Conservation (phyloP, 305 asterid species). For the Euphrasia arctica region DNA sequence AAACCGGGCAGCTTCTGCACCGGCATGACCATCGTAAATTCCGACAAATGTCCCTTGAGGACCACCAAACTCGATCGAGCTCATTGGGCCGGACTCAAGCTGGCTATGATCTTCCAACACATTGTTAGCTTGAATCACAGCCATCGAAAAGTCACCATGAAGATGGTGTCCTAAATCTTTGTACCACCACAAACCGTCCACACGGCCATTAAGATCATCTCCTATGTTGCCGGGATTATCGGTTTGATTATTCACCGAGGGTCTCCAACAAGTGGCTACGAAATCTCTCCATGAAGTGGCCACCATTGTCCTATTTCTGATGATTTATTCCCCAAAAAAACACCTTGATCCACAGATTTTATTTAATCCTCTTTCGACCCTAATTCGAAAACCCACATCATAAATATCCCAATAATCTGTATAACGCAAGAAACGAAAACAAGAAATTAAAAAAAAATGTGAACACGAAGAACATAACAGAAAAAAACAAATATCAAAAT, state of each 20-base stretch:
- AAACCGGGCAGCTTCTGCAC: constrained; percentile 62
- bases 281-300: constrained; percentile 48
- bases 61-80: constrained; percentile 47
- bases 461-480: constrained; percentile 3
- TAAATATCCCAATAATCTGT: constrained; percentile 33
- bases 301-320: constrained; percentile 47
- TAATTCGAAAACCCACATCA: constrained; percentile 29
- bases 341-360: constrained; percentile 25
- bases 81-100: constrained; percentile 64
- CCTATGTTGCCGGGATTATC: constrained; percentile 38
- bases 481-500: constrained; percentile 9
- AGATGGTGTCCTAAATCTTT: constrained; percentile 57
- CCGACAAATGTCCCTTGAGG: constrained; percentile 72
- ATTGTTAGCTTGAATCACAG: constrained; percentile 55
- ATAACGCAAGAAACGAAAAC: constrained; percentile 17
- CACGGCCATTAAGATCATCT: constrained; percentile 39
- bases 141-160: constrained; percentile 72
- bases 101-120: constrained; percentile 65
- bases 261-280: constrained; percentile 62
- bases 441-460: constrained; percentile 13
- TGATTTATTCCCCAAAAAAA: constrained; percentile 21
- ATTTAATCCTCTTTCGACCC: constrained; percentile 21
- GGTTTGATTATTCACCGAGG: constrained; percentile 35
- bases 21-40: constrained; percentile 74
- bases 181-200: constrained; percentile 65